Conservation (phyloP, 768 basidiomycete species). For the Amylocystis lapponica region DNA sequence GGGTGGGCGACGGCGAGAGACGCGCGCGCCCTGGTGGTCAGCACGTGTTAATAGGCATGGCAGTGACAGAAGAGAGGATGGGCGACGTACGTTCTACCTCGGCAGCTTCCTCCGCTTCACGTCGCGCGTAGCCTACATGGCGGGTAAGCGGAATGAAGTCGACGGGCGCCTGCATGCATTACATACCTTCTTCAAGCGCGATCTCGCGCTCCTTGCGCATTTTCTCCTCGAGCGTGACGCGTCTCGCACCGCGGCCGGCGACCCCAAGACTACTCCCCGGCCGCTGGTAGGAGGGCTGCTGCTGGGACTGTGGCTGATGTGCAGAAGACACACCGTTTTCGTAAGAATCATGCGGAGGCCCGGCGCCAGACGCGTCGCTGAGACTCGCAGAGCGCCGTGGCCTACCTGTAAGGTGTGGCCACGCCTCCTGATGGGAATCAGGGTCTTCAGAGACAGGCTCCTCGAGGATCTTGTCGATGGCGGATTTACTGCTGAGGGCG, state of each 20-base stretch:
- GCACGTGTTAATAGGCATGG: slow-evolving; percentile 15
- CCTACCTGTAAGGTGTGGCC: slow-evolving; percentile 36
- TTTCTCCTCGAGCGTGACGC: slow-evolving; percentile 43
- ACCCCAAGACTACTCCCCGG: slow-evolving; percentile 40
- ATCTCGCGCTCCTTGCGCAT: slow-evolving; percentile 27
- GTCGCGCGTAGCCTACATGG: slow-evolving; percentile 20
- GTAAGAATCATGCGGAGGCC: slow-evolving; percentile 1
- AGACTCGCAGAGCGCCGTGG: slow-evolving; percentile 74
- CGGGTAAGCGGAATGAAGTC: too few species aligned
- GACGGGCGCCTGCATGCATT: too few species aligned
- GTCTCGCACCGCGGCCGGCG: slow-evolving; percentile 26
- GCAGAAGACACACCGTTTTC: slow-evolving; percentile 1
- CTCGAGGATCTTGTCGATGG: slow-evolving; percentile 12
- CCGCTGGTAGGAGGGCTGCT: slow-evolving; percentile 22
- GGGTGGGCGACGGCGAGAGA: slow-evolving; percentile 51
- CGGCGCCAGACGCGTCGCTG: slow-evolving; percentile 39
- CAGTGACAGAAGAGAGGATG: too few species aligned
- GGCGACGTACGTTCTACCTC: slow-evolving; percentile 39
- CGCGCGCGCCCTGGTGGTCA: slow-evolving; percentile 27
- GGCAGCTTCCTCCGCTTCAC: slow-evolving; percentile 22
- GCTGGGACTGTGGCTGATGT: background rate
- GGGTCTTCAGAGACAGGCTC: slow-evolving; percentile 10
- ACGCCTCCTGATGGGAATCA: slow-evolving; percentile 19
- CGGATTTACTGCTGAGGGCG: slow-evolving; percentile 7
- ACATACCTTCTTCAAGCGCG: slow-evolving; percentile 37